Percentiles rank a stretch among this genome's conserved stretches.
These are phyloP conservation scores for Venturia pyrina DNA, from an alignment of 2,329 filamentous ascomycete species.

Conservation along the genomic window DNA sequence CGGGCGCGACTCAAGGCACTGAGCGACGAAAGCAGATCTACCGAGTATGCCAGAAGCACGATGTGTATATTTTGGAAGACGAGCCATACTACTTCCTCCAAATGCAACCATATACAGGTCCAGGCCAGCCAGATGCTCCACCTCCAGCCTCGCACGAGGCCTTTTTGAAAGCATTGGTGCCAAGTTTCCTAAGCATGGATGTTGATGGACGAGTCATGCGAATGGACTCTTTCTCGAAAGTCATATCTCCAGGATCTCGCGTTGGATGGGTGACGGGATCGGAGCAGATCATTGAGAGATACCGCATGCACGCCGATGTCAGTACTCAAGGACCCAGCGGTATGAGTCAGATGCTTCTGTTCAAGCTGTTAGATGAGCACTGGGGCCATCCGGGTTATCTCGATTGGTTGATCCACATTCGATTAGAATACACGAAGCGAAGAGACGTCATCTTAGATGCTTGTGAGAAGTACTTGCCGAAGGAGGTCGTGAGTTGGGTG, in stretches of 20 bases:
- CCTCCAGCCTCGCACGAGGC: slow-evolving; percentile 54
- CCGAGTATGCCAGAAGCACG: slow-evolving; percentile 68
- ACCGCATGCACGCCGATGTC: slow-evolving; percentile 71
- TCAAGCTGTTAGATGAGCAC: slow-evolving; percentile 82
- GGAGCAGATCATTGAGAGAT: slow-evolving; percentile 74
- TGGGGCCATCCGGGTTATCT: slow-evolving; percentile 92
- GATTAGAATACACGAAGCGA: slow-evolving; percentile 69
- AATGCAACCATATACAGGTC: slow-evolving; percentile 38
- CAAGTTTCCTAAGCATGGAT: slow-evolving; percentile 71
- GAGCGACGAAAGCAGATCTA: slow-evolving; percentile 65
- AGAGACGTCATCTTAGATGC: slow-evolving; percentile 68
- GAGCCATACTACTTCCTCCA: slow-evolving; percentile 94
- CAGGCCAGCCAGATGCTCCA: slow-evolving; percentile 40
- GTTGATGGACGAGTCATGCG: slow-evolving; percentile 80
- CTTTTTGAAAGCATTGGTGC: slow-evolving; percentile 64
- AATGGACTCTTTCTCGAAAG: slow-evolving; percentile 89
- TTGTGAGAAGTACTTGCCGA: slow-evolving; percentile 68
- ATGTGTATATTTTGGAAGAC: slow-evolving; percentile 80
- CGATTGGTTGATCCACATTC: slow-evolving; percentile 76
- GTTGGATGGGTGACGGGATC: slow-evolving; percentile 85
- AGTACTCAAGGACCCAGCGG: slow-evolving; percentile 79
- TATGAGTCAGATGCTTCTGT: slow-evolving; percentile 72
- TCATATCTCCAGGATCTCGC: slow-evolving; percentile 71
- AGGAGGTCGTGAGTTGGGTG: slow-evolving; percentile 66
- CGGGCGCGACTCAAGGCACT: slow-evolving; percentile 67